These are phyloP conservation scores for Euphorbia celastroides DNA, from an alignment of 441 rosid species.

Conservation along the genomic window DNA sequence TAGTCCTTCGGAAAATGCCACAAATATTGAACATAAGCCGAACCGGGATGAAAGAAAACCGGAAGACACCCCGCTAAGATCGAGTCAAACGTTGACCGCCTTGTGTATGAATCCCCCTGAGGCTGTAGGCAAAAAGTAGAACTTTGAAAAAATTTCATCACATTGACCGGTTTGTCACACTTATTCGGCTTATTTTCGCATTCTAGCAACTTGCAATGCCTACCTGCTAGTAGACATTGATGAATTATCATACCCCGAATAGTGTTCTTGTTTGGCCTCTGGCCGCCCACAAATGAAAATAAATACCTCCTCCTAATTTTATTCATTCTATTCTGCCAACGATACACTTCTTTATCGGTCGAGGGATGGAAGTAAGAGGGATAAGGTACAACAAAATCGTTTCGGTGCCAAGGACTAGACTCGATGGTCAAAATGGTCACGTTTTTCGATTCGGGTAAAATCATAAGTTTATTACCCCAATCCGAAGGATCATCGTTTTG, in stretches of 20 bases:
- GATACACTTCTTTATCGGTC: constrained; percentile 35
- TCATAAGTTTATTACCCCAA: constrained; percentile 77
- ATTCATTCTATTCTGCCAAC: constrained; percentile 62
- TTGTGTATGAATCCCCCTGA: constrained; percentile 71
- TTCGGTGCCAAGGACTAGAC: constrained; percentile 63
- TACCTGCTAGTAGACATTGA: constrained; percentile 56
- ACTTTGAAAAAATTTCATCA: constrained; percentile 54
- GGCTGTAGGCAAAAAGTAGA: constrained; percentile 82
- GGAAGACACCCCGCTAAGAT: constrained; percentile 86
- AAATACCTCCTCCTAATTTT: constrained; percentile 35
- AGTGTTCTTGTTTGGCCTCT: constrained; percentile 48
- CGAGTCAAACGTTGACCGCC: constrained; percentile 77
- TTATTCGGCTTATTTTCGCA: constrained; percentile 37
- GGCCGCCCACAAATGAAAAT: constrained; percentile 65
- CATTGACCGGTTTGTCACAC: constrained; percentile 42
- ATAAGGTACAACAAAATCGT: constrained; percentile 72
- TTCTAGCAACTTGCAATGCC: constrained; percentile 53
- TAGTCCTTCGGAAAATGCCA: constrained; percentile 79
- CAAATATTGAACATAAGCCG: constrained; percentile 70
- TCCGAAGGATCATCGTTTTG: constrained; percentile 35
- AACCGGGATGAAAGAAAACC: constrained; percentile 86
- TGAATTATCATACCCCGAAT: constrained; percentile 53
- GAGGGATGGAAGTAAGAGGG: constrained; percentile 91
- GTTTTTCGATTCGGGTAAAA: constrained; percentile 54
- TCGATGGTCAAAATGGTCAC: constrained; percentile 71